Evolutionary conservation across 768 basidiomycete species (phyloP).

Genomic region (Termitomyces sp.): DNA sequence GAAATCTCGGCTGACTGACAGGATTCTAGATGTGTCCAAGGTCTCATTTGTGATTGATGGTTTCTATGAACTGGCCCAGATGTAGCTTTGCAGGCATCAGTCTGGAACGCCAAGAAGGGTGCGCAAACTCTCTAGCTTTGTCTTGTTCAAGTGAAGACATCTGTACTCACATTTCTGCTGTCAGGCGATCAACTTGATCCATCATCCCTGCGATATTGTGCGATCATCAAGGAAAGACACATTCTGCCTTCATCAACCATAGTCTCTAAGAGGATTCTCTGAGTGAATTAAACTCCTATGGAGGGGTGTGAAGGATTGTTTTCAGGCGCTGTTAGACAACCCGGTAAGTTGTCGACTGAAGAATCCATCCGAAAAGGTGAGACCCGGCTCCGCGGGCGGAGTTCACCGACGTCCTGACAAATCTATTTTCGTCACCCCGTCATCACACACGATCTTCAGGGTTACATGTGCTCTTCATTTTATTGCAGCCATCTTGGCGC

Average conservation of each 20-base stretch:
- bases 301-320: neutral
- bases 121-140: neutral
- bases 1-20: too few species aligned
- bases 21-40: neutral
- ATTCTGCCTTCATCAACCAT: neutral
- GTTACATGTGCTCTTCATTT: neutral
- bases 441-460: neutral
- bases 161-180: neutral
- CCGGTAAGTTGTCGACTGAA: neutral
- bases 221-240: neutral
- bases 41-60: neutral
- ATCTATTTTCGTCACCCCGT: neutral
- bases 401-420: neutral
- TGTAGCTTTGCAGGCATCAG: too few species aligned
- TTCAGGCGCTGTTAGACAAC: neutral
- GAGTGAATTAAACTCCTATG: neutral
- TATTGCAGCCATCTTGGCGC: conserved; percentile 2
- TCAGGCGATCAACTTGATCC: neutral
- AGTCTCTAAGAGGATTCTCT: neutral
- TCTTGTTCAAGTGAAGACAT: too few species aligned
- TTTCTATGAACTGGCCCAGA: neutral
- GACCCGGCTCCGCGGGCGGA: neutral
- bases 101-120: neutral
- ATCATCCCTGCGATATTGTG: neutral
- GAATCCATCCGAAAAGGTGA: neutral